Evolutionary conservation across 768 basidiomycete species (phyloP).

Genomic region (Xerocomellus intermedius): DNA sequence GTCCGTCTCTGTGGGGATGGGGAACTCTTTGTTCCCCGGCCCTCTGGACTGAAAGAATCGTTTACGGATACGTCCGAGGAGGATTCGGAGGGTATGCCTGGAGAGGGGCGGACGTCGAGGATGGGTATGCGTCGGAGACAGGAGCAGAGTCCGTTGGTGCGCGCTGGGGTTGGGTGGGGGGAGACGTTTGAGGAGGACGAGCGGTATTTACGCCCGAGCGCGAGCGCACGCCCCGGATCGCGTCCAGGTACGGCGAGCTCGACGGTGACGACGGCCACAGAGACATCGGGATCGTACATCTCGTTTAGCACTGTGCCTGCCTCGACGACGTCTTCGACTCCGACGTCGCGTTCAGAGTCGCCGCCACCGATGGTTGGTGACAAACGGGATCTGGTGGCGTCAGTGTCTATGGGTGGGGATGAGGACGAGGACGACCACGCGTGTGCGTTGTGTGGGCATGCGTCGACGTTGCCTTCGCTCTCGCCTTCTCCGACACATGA

Average conservation of each 20-base stretch:
- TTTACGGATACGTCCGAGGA: constrained; percentile 22
- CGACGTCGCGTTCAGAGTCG: constrained; percentile 19
- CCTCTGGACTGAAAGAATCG: constrained; percentile 22
- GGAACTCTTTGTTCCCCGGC: constrained; percentile 12
- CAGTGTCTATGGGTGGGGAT: background rate
- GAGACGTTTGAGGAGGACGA: constrained; percentile 10
- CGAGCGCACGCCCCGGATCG: background rate
- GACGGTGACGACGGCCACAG: constrained; percentile 21
- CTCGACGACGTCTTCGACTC: constrained; percentile 11
- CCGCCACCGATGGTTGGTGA: constrained; percentile 5
- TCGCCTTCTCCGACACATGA: background rate
- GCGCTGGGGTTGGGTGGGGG: background rate
- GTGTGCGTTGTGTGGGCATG: constrained; percentile 24
- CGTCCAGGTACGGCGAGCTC: constrained; percentile 24
- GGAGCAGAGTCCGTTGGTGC: constrained; percentile 8
- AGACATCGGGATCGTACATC: constrained; percentile 19
- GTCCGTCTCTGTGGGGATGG: constrained; percentile 1
- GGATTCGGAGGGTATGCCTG: constrained; percentile 2
- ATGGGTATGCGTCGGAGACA: constrained; percentile 3
- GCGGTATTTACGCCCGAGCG: background rate
- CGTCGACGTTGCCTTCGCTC: background rate
- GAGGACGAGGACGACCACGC: background rate
- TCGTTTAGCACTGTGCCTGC: constrained; percentile 22
- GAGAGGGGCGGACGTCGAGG: background rate
- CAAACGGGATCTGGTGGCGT: background rate